Evolutionary conservation across 2,329 filamentous ascomycete species (phyloP), one percentile per base, ranked within the genome.

Genomic region (Penicillium palitans): DNA sequence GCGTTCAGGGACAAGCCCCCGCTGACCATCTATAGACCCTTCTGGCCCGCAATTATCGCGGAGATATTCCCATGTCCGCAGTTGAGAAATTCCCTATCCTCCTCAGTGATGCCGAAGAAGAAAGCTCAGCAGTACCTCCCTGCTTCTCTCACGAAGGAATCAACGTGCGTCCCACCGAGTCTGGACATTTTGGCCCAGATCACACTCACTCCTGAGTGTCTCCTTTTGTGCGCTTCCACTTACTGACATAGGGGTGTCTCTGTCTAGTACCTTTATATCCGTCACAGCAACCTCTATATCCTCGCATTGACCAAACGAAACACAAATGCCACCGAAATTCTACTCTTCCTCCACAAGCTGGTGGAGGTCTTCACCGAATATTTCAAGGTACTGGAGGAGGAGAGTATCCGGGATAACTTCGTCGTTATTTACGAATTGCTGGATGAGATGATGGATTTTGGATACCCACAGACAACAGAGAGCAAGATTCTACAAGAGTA

Each of bases 361-460:
- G 95, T 99, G 72, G 95, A 98, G 76, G 95, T 99, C 64, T 99
- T 99, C 75, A 99, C 95, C 59, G 95, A 99, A 79, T 99, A 99
- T 82, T 99, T 99, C 84, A 99, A 99, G 78, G 93, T 96, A 64
- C 84, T 99, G 60, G 95, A 99, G 78, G 95, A 99, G 77, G 95
- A 99, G 79, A 96, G 91, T 69, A 99, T 99, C 75, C 87, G 95
- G 69, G 95, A 99, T 82, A 99, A 99, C 81, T 99, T 99, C 74
- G 95, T 99, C 76, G 88, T 99, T 73, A 99, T 99, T 72, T 99
- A 99, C 82, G 95, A 99, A 79, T 80, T 99, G 61, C 85, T 99
- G 63, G 95, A 99, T 74, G 95, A 99, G 81, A 99, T 99, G 95
- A 99, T 99, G 95, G 95, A 99, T 79, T 99, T 99, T 82, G 95